These are phyloP conservation scores for Mycena amicta DNA, from an alignment of 768 basidiomycete species.

Conservation along the genomic window DNA sequence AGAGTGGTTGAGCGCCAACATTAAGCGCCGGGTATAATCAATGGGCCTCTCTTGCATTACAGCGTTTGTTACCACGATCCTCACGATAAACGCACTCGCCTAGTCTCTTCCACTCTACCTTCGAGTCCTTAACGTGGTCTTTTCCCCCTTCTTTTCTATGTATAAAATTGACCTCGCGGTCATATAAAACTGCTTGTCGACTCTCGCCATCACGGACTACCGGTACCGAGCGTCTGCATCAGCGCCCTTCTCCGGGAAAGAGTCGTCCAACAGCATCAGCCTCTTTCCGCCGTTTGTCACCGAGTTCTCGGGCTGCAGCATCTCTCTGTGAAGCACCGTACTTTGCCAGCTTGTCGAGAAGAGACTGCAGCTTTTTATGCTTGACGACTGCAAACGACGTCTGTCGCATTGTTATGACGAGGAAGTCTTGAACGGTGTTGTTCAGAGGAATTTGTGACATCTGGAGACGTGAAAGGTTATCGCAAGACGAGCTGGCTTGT, in stretches of 20 bases:
- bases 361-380: constrained; percentile 68
- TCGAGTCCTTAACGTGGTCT: constrained; percentile 26
- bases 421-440: constrained; percentile 77
- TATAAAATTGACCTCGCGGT: constrained; percentile 34
- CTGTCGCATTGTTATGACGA: constrained; percentile 71
- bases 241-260: constrained; percentile 69
- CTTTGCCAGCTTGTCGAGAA: constrained; percentile 79
- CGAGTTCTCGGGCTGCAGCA: constrained; percentile 58
- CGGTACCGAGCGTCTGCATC: constrained; percentile 27
- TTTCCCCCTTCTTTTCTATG: constrained; percentile 27
- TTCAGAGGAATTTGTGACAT: constrained; percentile 72
- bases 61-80: constrained; percentile 61
- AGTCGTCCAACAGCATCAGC: constrained; percentile 76
- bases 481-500: too few species aligned
- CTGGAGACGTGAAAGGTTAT: constrained; percentile 35
- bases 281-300: constrained; percentile 74
- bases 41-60: constrained; percentile 45
- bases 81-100: constrained; percentile 60
- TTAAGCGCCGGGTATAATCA: constrained; percentile 77
- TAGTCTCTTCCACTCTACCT: constrained; percentile 34
- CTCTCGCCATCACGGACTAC: constrained; percentile 35
- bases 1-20: constrained; percentile 93
- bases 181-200: constrained; percentile 33
- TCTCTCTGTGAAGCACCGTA: constrained; percentile 69
- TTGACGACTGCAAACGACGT: constrained; percentile 66